These are phyloP conservation scores for Hansenula lynferdii DNA, from an alignment of 1,139 yeast species.

Conservation along the genomic window DNA sequence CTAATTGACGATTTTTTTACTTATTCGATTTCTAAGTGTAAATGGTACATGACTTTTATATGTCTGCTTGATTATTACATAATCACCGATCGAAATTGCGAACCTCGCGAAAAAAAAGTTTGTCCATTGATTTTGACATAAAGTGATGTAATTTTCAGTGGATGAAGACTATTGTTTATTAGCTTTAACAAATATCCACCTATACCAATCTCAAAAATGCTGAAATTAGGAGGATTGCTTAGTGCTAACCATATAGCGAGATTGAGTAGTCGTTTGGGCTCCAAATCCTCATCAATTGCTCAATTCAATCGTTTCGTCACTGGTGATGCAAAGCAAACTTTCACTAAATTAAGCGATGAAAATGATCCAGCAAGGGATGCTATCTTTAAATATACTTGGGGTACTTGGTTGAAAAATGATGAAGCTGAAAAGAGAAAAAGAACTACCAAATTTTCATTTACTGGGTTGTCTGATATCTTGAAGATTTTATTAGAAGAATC, in stretches of 20 bases:
- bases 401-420: constrained; percentile 87
- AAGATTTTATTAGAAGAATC: constrained; percentile 34
- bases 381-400: constrained; percentile 90
- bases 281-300: too few relatives aligned
- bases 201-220: not conserved
- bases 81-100: not conserved
- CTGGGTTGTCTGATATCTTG: constrained; percentile 57
- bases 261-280: not conserved
- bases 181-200: too few relatives aligned
- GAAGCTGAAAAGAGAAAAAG: constrained; percentile 66
- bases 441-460: constrained; percentile 76
- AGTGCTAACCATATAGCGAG: not conserved
- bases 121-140: not conserved
- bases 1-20: too few relatives aligned
- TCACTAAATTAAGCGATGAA: constrained; percentile 53
- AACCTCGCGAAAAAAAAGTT: not conserved
- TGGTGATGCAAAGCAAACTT: constrained; percentile 25
- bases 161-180: not conserved
- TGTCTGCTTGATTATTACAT: not conserved
- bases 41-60: too few relatives aligned
- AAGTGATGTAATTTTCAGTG: not conserved
- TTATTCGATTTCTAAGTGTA: too few relatives aligned
- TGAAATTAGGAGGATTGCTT: not conserved
- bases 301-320: constrained; percentile 13
- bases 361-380: constrained; percentile 66